These are phyloP conservation scores for Euphorbia celastroides DNA, from an alignment of 441 rosid species.

Conservation along the genomic window DNA sequence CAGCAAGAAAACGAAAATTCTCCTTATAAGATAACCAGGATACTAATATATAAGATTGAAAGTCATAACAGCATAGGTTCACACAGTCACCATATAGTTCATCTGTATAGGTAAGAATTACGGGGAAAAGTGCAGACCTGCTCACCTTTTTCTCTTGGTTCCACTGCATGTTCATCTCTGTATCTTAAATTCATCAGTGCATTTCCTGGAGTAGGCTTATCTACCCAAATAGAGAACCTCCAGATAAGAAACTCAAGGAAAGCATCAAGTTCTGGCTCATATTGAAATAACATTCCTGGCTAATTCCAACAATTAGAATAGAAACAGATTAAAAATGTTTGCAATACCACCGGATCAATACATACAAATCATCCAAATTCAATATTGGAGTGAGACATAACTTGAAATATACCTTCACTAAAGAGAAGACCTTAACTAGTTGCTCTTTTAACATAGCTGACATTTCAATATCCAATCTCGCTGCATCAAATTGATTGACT, in stretches of 20 bases:
- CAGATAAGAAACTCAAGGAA: conserved; percentile 98
- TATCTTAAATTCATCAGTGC: conserved; percentile 88
- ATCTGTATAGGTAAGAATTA: conserved; percentile 16
- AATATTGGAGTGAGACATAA: not conserved
- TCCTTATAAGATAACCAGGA: not conserved
- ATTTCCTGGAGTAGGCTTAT: conserved; percentile 91
- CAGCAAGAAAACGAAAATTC: not conserved
- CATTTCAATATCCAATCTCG: conserved; percentile 87
- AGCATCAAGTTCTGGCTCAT: conserved; percentile 95
- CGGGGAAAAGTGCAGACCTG: conserved; percentile 19
- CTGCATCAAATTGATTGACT: conserved; percentile 97
- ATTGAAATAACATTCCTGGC: conserved; percentile 99
- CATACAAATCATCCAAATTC: not conserved
- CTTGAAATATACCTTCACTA: conserved; percentile 62
- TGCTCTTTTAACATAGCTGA: conserved; percentile 95
- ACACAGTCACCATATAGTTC: not conserved
- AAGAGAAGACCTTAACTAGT: conserved; percentile 81
- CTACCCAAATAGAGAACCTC: conserved; percentile 98
- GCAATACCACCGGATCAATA: not conserved
- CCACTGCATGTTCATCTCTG: conserved; percentile 66
- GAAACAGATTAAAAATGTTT: conserved; percentile 22
- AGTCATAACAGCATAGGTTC: not conserved
- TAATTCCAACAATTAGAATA: conserved; percentile 43
- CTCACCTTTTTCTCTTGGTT: conserved; percentile 50
- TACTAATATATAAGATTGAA: not conserved